These are phyloP conservation scores for Magnusiomyces fungicola DNA, from an alignment of 1,139 yeast genomes.

Conservation along the genomic window DNA sequence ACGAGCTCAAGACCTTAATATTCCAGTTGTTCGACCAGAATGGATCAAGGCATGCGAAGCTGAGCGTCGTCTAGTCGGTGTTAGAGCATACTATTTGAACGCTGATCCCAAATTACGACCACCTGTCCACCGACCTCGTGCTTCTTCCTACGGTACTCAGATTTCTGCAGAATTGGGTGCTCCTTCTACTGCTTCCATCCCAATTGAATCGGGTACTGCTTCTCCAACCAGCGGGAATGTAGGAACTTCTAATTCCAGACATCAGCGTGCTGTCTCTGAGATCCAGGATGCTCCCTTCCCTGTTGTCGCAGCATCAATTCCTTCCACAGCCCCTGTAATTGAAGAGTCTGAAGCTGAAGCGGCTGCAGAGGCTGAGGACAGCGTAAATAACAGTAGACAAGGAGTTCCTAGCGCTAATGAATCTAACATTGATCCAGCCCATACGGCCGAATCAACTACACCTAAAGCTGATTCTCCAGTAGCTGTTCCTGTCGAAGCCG, in stretches of 20 bases:
- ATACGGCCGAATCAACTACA: too few relatives aligned
- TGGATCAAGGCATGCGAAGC: conserved; percentile 93
- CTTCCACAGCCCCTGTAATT: conserved; percentile 6
- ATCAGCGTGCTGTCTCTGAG: conserved; percentile 14
- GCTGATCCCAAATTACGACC: conserved; percentile 35
- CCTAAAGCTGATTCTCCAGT: too few relatives aligned
- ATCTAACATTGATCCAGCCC: neutral
- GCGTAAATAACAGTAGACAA: conserved; percentile 4
- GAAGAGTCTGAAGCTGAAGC: conserved; percentile 16
- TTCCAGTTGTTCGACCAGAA: conserved; percentile 93
- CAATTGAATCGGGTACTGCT: neutral
- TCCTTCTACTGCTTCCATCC: conserved; percentile 3
- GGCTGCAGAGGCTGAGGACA: conserved; percentile 7
- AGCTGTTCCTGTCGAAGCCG: neutral
- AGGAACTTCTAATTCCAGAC: conserved; percentile 1
- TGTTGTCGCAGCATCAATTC: neutral
- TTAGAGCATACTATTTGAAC: conserved; percentile 51
- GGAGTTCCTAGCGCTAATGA: neutral
- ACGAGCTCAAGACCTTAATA: conserved; percentile 78
- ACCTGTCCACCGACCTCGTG: conserved; percentile 28
- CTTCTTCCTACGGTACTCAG: conserved; percentile 24
- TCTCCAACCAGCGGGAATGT: neutral
- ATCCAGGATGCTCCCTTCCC: conserved; percentile 11
- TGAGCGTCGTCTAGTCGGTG: conserved; percentile 88
- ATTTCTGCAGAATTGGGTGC: conserved; percentile 6